Base-by-base conservation (phyloP, 306 rosid genomes). In the Senna tora region DNA sequence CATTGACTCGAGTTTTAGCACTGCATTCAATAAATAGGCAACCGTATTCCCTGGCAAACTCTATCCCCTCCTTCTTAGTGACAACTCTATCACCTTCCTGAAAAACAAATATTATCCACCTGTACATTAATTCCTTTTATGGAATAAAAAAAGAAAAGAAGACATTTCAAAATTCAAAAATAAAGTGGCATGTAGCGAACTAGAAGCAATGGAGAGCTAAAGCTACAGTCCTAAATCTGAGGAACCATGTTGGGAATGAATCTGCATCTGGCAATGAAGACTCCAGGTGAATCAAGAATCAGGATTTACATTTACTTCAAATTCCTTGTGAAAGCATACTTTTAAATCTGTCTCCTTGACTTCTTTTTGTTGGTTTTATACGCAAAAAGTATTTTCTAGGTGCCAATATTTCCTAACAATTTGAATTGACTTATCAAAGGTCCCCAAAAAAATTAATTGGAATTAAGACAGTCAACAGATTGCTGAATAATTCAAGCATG, bases 1-100 rank as follows among this genome's bases (percentile, higher is more conserved):
- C 97, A 7, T 95, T 91, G 30, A 83, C 92, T 71, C 95, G 93
- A 81, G 99, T 95, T 95, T 95, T 91, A 42, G 97, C 97, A 81
- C 96, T 95, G 85, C 97, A 95, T 82, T 95, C 99, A 11, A 71
- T 87, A 79, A 91, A 95, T 30, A 95, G 89, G 75, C 99, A 95
- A 54, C 99, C 97, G 39, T 83, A 89, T 77, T 95, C 96, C 86
- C 99, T 76, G 59, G 99, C 97, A 42, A 91, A 86, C 68, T 86
- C 85, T 50, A 86, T 85, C 78, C 96, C 99, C 87, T 94, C 99
- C 81, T 89, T 91, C 77, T 94, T 91, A 36, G 91, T 88, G 68
- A 94, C 99, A 47, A 73, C 93, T 64, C 99, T 85, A 67, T 89
- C 85, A 47, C 89, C 67, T 70, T 95, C 99, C 99, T 95, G 90